Conservation (phyloP, 768 basidiomycete genomes). For the Clathrus columnatus region DNA sequence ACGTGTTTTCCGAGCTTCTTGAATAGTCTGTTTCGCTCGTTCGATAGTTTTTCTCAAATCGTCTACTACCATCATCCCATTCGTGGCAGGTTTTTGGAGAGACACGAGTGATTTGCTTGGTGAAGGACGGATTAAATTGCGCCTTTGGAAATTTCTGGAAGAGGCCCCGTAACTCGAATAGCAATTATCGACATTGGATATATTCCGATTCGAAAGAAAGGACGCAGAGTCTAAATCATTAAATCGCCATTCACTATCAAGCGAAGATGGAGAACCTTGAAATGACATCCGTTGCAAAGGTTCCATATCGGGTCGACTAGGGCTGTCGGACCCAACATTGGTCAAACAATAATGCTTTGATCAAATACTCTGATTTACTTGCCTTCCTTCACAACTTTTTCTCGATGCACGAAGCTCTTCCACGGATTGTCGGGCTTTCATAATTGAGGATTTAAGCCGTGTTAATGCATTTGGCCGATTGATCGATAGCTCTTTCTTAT, state of each 20-base stretch:
- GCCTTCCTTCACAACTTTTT: not conserved
- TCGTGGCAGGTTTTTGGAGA: no score
- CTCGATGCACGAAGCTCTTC: slow-evolving; percentile 2
- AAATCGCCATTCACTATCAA: not conserved
- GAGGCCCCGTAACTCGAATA: no score
- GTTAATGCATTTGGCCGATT: not conserved
- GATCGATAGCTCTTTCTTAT: not conserved
- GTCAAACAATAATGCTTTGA: not conserved
- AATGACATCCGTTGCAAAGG: not conserved
- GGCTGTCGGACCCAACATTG: not conserved
- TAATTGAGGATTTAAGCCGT: not conserved
- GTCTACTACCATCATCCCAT: not conserved
- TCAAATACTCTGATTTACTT: not conserved
- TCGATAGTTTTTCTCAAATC: not conserved
- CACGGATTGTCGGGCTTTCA: slow-evolving; percentile 6
- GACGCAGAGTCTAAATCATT: not conserved
- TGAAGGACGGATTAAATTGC: no score
- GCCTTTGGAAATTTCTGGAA: no score
- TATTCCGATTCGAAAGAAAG: not conserved
- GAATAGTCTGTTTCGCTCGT: not conserved
- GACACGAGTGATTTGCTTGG: no score
- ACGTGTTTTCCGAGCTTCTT: not conserved
- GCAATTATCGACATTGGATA: no score
- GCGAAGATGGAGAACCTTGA: not conserved
- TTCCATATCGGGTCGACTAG: not conserved